These are phyloP conservation scores for Aspergillus baeticus DNA, from an alignment of 495 filamentous ascomycete species.

Conservation along the genomic window DNA sequence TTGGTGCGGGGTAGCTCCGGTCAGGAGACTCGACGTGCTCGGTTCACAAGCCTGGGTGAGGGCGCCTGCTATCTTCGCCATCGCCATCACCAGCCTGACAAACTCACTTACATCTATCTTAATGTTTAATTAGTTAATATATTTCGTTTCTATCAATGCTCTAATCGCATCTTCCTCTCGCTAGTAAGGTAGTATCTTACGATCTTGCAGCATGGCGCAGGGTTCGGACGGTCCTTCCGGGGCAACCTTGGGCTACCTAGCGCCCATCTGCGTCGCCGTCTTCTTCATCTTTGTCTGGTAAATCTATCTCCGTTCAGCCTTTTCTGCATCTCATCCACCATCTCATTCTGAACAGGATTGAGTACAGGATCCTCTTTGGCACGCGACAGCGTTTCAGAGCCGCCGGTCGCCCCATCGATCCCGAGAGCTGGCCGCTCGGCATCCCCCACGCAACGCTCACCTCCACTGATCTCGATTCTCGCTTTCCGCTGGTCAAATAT, in stretches of 20 bases:
- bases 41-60: background rate
- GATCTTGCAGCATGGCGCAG: constrained; percentile 2
- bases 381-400: constrained; percentile 10
- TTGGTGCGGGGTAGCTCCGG: background rate
- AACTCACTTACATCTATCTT: background rate
- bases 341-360: constrained; percentile 12
- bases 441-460: constrained; percentile 4
- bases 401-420: constrained; percentile 3
- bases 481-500: constrained; percentile 86
- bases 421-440: constrained; percentile 13
- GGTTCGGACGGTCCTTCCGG: background rate
- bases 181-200: too few relatives aligned
- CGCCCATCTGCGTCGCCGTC: constrained; percentile 19
- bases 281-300: constrained; percentile 16
- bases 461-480: constrained; percentile 72
- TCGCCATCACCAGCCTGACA: background rate
- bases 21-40: background rate
- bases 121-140: background rate
- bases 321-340: background rate
- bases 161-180: too few relatives aligned
- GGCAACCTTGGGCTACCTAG: constrained; percentile 14
- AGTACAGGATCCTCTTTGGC: constrained; percentile 16
- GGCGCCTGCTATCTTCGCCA: background rate
- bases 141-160: too few relatives aligned
- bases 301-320: background rate